Base-by-base conservation (phyloP, 164 flowering plant species). In the Tetrastigma voinierianum region DNA sequence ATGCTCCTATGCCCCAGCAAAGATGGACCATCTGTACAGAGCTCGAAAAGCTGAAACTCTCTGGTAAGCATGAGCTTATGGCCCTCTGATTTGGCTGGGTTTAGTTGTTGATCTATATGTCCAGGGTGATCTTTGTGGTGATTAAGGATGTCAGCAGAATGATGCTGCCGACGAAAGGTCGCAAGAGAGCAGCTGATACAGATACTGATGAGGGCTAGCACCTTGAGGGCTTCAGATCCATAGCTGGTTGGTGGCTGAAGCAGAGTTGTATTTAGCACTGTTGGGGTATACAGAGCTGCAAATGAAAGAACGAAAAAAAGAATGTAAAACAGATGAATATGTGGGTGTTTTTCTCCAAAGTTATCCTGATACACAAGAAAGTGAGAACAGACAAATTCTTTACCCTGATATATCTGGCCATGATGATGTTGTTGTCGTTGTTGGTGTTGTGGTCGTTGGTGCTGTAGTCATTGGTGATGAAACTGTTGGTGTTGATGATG, bases 201-300 rank as follows among this genome's bases (percentile, higher is more conserved):
- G 89, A 80, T 11, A 66, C 62, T 46, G 82, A 49, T n/a, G n/a
- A n/a, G 55, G 62, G 76, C n/a, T 76, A 10, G n/a, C 18, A 64
- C 5, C 65, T 1, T 84, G 86, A 61, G 87, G 86, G 19, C 80
- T 71, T 21, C 82, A 10, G 75, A 61, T 25, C 89, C 89, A 59
- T 67, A 82, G 64, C 63, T 70, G 13, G 82, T 55, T 18, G 9
- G 69, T 48, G 5, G 76, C 72, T 40, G 82, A 59, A 16, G 70
- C 71, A 32, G 92, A 86, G 60, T 66, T 69, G 86, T 44, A 57
- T 82, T 84, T 20, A 83, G 51, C 46, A 73, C 68, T 11, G 75
- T 1, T 6, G 93, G 81, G 90, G 80, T 62, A 77, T 68, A 21
- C 72, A 61, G 58, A 61, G 52, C 90, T 84, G 89, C 76, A 71